Base-by-base conservation (phyloP, 768 basidiomycete species). In the Udeniomyces megalosporus region DNA sequence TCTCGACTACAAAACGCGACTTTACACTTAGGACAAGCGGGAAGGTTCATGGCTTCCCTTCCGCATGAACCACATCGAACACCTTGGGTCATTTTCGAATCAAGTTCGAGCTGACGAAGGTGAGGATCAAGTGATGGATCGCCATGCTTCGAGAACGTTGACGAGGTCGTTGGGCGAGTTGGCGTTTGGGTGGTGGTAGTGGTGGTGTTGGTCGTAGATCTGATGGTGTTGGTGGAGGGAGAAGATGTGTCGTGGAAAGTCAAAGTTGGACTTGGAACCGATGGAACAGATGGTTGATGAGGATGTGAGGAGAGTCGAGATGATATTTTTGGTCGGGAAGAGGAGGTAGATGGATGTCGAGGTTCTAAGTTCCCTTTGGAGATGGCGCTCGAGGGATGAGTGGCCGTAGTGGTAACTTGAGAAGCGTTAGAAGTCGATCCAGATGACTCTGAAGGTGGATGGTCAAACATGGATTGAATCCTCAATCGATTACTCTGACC, bases 91-190 rank as follows among this genome's bases (percentile, higher is more conserved):
- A 65, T 50, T 29, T 60, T 60, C 22, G 51, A 55, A 28, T 38
- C 49, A 51, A 65, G 58, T 47, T 65, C 63, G 52, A 65, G 63
- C 44, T 59, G 57, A 11, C 63, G 42, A 3, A 65, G 58, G 22
- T 65, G 63, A 26, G 63, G 63, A 15, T 65, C 63, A 22, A 65
- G 63, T 12, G 63, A 15, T 31, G 45, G 50, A 32, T 65, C 63
- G 10, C 63, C 63, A 58, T 44, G 26, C 34, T 61, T 49, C 8
- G 35, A 44, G 44, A 61, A 59, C 34, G 54, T 35, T 38, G 54
- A 22, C 24, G 10, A 12, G 28, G 50, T 28, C 47, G 46, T 6
- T 34, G 60, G 17, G 57, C 47, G 31, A 48, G 58, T 15, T 55
- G 44, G 12, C 17, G 51, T 22, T 45, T 60, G 22, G 49, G 31